Base-by-base conservation (phyloP, 1,139 yeast species). In the Petasospora fabianii region DNA sequence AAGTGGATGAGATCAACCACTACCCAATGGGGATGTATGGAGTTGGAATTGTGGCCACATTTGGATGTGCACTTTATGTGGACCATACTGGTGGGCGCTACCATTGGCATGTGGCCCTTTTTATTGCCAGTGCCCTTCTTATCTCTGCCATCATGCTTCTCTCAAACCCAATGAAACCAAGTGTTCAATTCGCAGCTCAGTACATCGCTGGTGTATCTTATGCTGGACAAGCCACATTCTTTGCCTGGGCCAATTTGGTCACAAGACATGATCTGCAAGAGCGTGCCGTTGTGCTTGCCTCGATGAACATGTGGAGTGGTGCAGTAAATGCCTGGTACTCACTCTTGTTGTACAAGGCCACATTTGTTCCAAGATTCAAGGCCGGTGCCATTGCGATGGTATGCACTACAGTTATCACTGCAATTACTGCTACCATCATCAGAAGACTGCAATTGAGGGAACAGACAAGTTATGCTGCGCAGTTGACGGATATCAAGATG, bases 311-410 rank as follows among this genome's bases (percentile, higher is more conserved):
- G 79, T 75, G 75, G 47, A 70, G 76, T 31, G 75, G 75, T 53
- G 80, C 80, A 3, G 74, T 75, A n/a, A 76, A 75, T 54, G 80
- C 81, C 2, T 77, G 82, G 82, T 76, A 81, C 81, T 69, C 77
- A 1, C 50, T 76, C 13, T 40, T 76, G 3, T 74, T 77, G 53
- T 77, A 64, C 49, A 60, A 68, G n/a, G 79, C 80, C 2, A 60
- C 68, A 9, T 67, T 68, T 33, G 79, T 68, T 2, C 82, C 82
- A 1, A 59, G 60, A 34, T 75, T 71, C 49, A 62, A 60, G 38
- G 69, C 65, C 32, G 83, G 82, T 20, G 68, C 76, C 44, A 75
- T 69, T 50, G 81, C 83, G 1, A 69, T 77, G 69, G 53, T 77
- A 38, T 77, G 72, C 3, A 77, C 83, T 0, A 62, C 73, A 0